Conservation (phyloP, 805 yeast genomes). For the Starmerella bombi region DNA sequence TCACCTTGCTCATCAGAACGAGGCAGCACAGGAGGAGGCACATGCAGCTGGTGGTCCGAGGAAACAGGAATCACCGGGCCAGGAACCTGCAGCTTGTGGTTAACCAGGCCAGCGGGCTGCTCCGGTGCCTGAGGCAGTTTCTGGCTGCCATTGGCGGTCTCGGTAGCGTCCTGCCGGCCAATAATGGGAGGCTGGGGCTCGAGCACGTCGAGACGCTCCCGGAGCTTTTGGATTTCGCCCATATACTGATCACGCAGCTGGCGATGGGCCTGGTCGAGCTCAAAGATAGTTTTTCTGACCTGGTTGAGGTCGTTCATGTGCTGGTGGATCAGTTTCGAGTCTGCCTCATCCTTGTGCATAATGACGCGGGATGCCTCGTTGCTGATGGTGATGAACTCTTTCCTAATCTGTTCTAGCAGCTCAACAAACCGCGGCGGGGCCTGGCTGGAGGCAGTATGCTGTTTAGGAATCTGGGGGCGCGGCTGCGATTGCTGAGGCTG, state of each 20-base stretch:
- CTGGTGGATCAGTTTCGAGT: slow-evolving; percentile 62
- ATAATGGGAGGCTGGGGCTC: slow-evolving; percentile 15
- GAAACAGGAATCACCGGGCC: neutral
- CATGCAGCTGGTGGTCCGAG: neutral
- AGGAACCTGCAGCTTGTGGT: neutral
- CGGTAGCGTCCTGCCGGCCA: neutral
- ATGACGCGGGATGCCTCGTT: slow-evolving; percentile 76
- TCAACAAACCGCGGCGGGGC: slow-evolving; percentile 41
- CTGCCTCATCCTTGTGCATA: slow-evolving; percentile 86
- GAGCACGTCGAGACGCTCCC: slow-evolving; percentile 57
- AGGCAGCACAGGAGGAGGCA: neutral
- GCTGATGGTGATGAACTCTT: slow-evolving; percentile 74
- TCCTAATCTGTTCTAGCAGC: slow-evolving; percentile 79
- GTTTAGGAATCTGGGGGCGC: slow-evolving; percentile 8
- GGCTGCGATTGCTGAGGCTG: slow-evolving; percentile 13
- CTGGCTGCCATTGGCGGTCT: slow-evolving; percentile 1
- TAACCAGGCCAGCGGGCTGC: neutral
- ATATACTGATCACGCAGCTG: slow-evolving; percentile 93
- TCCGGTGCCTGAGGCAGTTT: slow-evolving; percentile 1
- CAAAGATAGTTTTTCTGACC: slow-evolving; percentile 85
- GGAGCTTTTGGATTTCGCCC: slow-evolving; percentile 75
- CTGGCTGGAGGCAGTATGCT: slow-evolving; percentile 6
- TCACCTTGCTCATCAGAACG: neutral
- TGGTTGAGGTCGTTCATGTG: slow-evolving; percentile 89
- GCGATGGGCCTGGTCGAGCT: slow-evolving; percentile 85